These are phyloP conservation scores for Claviceps sorghi DNA, from an alignment of 2,329 filamentous ascomycete species.

Conservation along the genomic window DNA sequence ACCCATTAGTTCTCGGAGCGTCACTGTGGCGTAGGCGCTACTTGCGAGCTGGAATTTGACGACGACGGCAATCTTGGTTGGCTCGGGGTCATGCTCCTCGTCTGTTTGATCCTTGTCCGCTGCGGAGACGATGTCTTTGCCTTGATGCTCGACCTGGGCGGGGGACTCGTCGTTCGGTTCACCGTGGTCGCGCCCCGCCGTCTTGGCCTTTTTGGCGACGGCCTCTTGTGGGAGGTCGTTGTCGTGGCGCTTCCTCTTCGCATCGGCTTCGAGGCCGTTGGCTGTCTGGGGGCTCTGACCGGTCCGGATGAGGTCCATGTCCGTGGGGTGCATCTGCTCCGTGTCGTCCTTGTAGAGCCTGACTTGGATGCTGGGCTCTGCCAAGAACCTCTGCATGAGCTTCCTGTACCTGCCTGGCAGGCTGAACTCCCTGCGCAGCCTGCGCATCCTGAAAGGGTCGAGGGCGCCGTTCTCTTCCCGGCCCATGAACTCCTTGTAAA, in stretches of 20 bases:
- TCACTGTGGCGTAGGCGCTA: constrained; percentile 77
- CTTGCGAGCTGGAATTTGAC: constrained; percentile 63
- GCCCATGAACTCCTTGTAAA: constrained; percentile 77
- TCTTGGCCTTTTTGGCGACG: constrained; percentile 4
- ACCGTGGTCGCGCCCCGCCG: neutral
- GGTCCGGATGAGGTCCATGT: constrained; percentile 52
- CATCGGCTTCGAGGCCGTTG: constrained; percentile 2
- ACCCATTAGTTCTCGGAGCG: constrained; percentile 62
- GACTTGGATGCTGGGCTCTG: constrained; percentile 51
- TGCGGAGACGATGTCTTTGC: neutral
- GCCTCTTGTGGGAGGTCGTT: constrained; percentile 3
- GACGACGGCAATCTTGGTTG: constrained; percentile 45
- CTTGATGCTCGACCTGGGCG: neutral
- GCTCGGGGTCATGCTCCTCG: constrained; percentile 5
- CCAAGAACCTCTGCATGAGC: constrained; percentile 57
- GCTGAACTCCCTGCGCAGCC: constrained; percentile 74
- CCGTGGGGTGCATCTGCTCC: constrained; percentile 80
- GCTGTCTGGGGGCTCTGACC: constrained; percentile 11
- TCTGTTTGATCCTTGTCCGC: constrained; percentile 11
- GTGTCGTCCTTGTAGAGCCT: constrained; percentile 53
- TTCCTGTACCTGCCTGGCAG: constrained; percentile 82
- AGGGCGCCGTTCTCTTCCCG: constrained; percentile 61
- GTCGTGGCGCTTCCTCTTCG: constrained; percentile 9
- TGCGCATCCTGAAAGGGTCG: constrained; percentile 75
- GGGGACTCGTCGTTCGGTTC: neutral